phyloP scores from a whole-genome alignment of 768 basidiomycete genomes.

The Arthromyces matolae region DNA sequence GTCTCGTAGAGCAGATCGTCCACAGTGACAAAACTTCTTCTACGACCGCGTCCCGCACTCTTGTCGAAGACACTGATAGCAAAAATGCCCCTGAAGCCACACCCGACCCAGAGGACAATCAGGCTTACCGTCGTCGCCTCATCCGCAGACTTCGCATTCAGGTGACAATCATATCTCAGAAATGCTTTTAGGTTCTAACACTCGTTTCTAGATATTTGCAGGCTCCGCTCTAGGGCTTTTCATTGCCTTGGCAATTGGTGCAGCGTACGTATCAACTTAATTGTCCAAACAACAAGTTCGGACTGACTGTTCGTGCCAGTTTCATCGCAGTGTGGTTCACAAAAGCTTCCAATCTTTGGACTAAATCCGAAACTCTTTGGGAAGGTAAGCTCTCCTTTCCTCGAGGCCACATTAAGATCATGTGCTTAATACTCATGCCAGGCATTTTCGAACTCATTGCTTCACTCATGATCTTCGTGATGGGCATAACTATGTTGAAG shows the following conservation, averaged over 20 bases:
- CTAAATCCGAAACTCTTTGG: slow-evolving; percentile 84
- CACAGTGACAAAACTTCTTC: slow-evolving; percentile 30
- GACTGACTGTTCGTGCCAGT: slow-evolving; percentile 17
- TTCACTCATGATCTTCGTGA: slow-evolving; percentile 80
- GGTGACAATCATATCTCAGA: too few relatives aligned
- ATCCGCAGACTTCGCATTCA: slow-evolving; percentile 69
- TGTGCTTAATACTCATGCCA: slow-evolving; percentile 20
- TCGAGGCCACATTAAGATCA: background rate
- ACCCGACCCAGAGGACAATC: slow-evolving; percentile 24
- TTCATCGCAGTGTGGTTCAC: slow-evolving; percentile 97
- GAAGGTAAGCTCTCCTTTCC: slow-evolving; percentile 57
- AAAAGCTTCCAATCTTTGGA: slow-evolving; percentile 79
- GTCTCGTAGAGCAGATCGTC: slow-evolving; percentile 86
- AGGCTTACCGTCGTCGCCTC: slow-evolving; percentile 37
- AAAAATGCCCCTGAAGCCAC: slow-evolving; percentile 24
- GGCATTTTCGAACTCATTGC: slow-evolving; percentile 72
- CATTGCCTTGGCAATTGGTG: slow-evolving; percentile 79
- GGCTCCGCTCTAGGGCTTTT: slow-evolving; percentile 74
- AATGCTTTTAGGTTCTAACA: too few relatives aligned
- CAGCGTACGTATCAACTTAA: slow-evolving; percentile 43
- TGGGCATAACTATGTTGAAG: slow-evolving; percentile 93
- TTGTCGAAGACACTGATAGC: slow-evolving; percentile 16
- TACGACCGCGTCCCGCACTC: slow-evolving; percentile 10
- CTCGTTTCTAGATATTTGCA: slow-evolving; percentile 57
- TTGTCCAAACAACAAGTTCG: too few relatives aligned